These are phyloP conservation scores for Mortierella sp. DNA, from an alignment of 371 early-diverging fungal species.

Conservation along the genomic window DNA sequence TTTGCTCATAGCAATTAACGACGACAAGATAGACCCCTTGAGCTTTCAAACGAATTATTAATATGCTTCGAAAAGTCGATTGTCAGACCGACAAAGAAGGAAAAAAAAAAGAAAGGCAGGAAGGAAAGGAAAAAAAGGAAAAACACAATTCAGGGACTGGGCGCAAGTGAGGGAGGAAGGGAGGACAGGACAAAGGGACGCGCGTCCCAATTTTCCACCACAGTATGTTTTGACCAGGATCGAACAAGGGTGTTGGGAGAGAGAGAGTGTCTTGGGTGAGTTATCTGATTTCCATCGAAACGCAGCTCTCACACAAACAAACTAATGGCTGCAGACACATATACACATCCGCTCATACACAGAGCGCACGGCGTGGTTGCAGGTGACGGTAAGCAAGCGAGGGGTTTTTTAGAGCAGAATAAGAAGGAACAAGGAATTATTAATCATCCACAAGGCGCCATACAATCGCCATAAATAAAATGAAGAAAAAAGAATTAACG, in stretches of 20 bases:
- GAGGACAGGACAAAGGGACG: neutral
- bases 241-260: neutral
- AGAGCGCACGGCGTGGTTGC: neutral
- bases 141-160: neutral
- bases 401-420: neutral
- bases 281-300: neutral
- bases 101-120: neutral
- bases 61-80: neutral
- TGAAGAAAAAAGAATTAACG: neutral
- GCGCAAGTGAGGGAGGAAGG: neutral
- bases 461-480: neutral
- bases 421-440: slow-evolving; percentile 3
- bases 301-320: neutral
- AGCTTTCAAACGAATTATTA: neutral
- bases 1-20: neutral
- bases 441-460: slow-evolving; percentile 10
- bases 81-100: neutral
- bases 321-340: neutral
- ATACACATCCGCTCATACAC: neutral
- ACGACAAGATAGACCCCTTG: neutral
- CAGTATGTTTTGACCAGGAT: neutral
- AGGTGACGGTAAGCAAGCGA: neutral
- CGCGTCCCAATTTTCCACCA: slow-evolving; percentile 8
- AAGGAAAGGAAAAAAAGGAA: neutral
- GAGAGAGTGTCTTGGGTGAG: neutral